Evolutionary conservation across 805 yeast species (phyloP).

Genomic region (Wickerhamomyces bisporus): DNA sequence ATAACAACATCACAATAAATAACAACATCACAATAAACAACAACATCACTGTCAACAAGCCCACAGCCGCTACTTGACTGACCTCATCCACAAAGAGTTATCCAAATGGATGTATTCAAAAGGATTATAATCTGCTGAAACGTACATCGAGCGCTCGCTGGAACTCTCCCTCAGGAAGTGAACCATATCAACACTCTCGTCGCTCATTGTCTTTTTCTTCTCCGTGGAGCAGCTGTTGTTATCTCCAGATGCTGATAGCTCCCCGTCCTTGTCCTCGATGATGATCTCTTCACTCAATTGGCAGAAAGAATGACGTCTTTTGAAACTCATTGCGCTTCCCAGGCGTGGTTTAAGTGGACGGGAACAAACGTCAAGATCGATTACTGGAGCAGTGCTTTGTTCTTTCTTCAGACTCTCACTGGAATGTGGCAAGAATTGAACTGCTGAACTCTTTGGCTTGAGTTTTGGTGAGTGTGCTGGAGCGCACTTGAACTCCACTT

Average conservation of each 20-base stretch:
- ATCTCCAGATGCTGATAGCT: slow-evolving; percentile 1
- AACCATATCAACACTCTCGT: slow-evolving; percentile 8
- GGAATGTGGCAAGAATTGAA: background rate
- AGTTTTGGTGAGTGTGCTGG: background rate
- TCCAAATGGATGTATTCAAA: slow-evolving; percentile 6
- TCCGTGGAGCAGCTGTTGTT: background rate
- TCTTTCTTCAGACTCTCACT: too few species aligned
- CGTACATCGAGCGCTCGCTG: slow-evolving; percentile 11
- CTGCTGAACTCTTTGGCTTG: too few species aligned
- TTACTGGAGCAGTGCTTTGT: slow-evolving; percentile 9
- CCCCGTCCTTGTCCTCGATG: slow-evolving; percentile 3
- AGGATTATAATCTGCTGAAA: slow-evolving; percentile 11
- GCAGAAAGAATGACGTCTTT: background rate
- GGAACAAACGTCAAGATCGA: slow-evolving; percentile 14
- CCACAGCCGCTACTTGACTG: too few species aligned
- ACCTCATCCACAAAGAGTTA: slow-evolving; percentile 4
- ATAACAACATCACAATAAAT: too few species aligned
- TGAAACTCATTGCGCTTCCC: background rate
- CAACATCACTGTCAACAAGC: too few species aligned
- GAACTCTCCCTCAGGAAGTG: slow-evolving; percentile 19
- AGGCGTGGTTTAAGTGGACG: slow-evolving; percentile 5
- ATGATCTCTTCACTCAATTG: background rate
- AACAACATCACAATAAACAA: too few species aligned
- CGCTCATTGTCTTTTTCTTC: slow-evolving; percentile 1
- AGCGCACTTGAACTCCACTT: too few species aligned